phyloP scores from a whole-genome alignment of 345 rosid genomes.

The Gossypium stocksii region DNA sequence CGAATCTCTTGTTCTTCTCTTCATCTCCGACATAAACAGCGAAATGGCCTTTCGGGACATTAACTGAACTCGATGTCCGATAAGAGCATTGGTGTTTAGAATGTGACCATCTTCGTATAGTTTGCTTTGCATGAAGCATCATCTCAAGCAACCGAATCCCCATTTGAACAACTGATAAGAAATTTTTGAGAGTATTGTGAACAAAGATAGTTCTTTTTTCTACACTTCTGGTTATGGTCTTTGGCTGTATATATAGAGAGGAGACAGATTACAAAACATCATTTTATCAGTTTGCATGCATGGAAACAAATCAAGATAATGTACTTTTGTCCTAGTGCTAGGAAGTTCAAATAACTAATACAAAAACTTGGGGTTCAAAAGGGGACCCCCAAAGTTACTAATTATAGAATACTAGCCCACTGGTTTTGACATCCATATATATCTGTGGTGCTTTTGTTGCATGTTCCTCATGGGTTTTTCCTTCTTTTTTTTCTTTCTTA shows the following conservation, averaged over 20 bases:
- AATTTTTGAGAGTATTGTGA: not conserved
- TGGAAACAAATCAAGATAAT: not conserved
- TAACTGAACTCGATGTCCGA: not conserved
- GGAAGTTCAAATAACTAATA: not conserved
- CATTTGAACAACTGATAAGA: not conserved
- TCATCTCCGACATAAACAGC: slow-evolving; percentile 56
- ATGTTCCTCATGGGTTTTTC: not conserved
- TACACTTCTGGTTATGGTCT: not conserved
- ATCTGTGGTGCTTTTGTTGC: not conserved
- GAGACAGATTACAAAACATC: not conserved
- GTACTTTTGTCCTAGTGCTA: not conserved
- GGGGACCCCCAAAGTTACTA: not conserved
- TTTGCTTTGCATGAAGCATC: slow-evolving; percentile 5
- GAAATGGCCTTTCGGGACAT: slow-evolving; percentile 41
- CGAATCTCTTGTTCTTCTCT: slow-evolving; percentile 30
- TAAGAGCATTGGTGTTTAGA: not conserved
- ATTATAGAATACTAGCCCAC: slow-evolving; percentile 2
- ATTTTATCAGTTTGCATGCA: not conserved
- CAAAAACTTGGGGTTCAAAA: not conserved
- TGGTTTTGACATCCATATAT: not conserved
- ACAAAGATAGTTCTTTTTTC: too few relatives aligned
- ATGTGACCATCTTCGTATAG: not conserved
- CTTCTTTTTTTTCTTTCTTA: not conserved
- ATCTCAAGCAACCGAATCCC: not conserved
- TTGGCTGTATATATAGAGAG: not conserved